Conservation (phyloP, 176 grass and related monocot species). For the Rhynchospora pubera region DNA sequence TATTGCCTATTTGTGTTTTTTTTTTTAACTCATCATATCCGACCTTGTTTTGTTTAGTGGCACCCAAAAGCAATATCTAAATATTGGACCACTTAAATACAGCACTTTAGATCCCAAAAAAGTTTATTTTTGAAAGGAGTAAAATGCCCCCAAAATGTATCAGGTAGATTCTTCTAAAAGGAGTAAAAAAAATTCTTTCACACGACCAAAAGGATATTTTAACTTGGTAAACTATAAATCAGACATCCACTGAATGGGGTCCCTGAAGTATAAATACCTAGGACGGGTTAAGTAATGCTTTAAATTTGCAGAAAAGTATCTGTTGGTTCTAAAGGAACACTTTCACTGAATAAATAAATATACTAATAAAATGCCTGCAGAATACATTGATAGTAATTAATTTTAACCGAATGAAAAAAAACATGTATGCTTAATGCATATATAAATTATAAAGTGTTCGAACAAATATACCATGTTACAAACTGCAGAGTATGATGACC, state of each 20-base stretch:
- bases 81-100: too few relatives aligned
- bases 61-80: too few relatives aligned
- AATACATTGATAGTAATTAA: background rate
- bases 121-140: background rate
- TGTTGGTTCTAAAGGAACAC: background rate
- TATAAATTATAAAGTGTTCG: too few relatives aligned
- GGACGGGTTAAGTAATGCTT: background rate
- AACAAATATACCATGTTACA: too few relatives aligned
- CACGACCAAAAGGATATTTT: background rate
- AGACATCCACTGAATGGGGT: background rate
- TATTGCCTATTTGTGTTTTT: too few relatives aligned
- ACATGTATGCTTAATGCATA: too few relatives aligned
- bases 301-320: background rate
- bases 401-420: too few relatives aligned
- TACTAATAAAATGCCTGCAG: background rate
- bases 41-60: too few relatives aligned
- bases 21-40: too few relatives aligned
- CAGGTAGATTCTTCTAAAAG: background rate
- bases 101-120: background rate
- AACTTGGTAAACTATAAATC: background rate
- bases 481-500: too few relatives aligned
- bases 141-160: background rate
- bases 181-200: background rate
- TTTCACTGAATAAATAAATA: background rate
- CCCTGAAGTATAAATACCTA: background rate